Percentiles rank a stretch among this genome's conserved stretches.
Evolutionary conservation across 2,329 filamentous ascomycete genomes (phyloP).

Genomic region (Aspergillus sp.): DNA sequence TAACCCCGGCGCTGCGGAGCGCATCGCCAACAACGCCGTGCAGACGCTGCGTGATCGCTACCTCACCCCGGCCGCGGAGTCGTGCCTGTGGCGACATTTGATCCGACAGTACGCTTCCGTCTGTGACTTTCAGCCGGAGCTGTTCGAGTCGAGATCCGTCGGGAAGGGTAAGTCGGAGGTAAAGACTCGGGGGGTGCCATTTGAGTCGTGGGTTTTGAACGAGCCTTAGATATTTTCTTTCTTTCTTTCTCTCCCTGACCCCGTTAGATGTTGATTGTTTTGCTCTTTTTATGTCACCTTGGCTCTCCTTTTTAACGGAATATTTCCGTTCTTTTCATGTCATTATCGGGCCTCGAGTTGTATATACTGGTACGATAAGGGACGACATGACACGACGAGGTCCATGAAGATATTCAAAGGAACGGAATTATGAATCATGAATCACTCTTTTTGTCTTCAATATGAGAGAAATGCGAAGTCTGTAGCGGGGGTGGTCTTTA

Average conservation of each 20-base stretch:
- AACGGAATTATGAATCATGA: too few relatives aligned
- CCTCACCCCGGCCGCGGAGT: slow-evolving; percentile 47
- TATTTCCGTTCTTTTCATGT: too few relatives aligned
- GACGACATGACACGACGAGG: too few relatives aligned
- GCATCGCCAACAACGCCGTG: slow-evolving; percentile 44
- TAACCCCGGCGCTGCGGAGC: slow-evolving; percentile 38
- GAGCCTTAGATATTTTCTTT: neutral
- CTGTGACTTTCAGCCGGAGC: slow-evolving; percentile 35
- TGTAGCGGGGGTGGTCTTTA: too few relatives aligned
- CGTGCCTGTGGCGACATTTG: slow-evolving; percentile 48
- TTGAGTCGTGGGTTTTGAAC: slow-evolving; percentile 35
- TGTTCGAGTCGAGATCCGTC: slow-evolving; percentile 14
- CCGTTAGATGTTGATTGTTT: too few relatives aligned
- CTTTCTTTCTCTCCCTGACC: neutral
- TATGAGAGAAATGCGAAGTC: too few relatives aligned
- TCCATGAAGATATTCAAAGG: too few relatives aligned
- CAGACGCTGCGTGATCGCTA: slow-evolving; percentile 45
- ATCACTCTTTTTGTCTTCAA: too few relatives aligned
- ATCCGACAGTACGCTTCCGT: slow-evolving; percentile 31
- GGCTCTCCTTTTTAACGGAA: too few relatives aligned
- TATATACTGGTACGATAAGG: too few relatives aligned
- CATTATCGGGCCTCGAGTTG: too few relatives aligned
- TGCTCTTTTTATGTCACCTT: too few relatives aligned
- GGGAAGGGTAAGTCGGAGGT: slow-evolving; percentile 20
- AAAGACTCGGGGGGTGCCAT: slow-evolving; percentile 27